Conservation (phyloP, 345 rosid genomes). For the Euclidium syriacum region DNA sequence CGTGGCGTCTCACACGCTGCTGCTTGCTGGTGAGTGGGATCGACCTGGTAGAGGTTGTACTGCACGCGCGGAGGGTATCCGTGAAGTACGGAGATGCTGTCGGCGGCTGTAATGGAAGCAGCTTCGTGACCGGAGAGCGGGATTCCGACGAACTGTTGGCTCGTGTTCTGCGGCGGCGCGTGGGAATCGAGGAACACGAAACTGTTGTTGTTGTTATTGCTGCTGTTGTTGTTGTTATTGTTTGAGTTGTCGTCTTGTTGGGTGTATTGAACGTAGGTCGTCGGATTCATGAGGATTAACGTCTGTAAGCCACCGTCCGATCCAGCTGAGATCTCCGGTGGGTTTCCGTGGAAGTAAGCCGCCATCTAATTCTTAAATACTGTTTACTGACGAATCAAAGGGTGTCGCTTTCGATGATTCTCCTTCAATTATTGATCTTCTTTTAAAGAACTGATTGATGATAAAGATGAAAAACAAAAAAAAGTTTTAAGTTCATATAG, state of each 20-base stretch:
- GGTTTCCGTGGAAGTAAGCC: conserved; percentile 71
- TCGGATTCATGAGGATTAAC: conserved; percentile 93
- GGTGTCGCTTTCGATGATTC: background rate
- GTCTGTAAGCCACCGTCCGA: conserved; percentile 80
- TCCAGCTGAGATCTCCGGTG: conserved; percentile 70
- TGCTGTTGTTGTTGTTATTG: conserved; percentile 18
- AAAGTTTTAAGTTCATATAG: conserved; percentile 7
- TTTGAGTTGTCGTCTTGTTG: conserved; percentile 45
- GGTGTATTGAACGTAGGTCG: conserved; percentile 75
- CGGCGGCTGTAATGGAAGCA: conserved; percentile 43
- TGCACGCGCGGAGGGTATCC: conserved; percentile 71
- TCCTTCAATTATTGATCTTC: conserved; percentile 12
- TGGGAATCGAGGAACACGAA: conserved; percentile 37
- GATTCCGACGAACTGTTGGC: conserved; percentile 84
- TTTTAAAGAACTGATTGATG: conserved; percentile 20
- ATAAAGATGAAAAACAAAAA: background rate
- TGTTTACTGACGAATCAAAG: background rate
- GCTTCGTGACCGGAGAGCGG: conserved; percentile 50
- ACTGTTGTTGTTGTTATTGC: conserved; percentile 42
- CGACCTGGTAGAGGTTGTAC: conserved; percentile 60
- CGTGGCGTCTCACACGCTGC: conserved; percentile 67
- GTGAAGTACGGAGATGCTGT: conserved; percentile 57
- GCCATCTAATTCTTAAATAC: conserved; percentile 60
- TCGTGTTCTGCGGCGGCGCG: conserved; percentile 40
- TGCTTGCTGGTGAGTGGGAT: conserved; percentile 34